A percentile compares a stretch with the other conserved stretches of the same genome.
phyloP scores from a whole-genome alignment of 1,139 yeast species.

The Wickerhamomyces sp. region DNA sequence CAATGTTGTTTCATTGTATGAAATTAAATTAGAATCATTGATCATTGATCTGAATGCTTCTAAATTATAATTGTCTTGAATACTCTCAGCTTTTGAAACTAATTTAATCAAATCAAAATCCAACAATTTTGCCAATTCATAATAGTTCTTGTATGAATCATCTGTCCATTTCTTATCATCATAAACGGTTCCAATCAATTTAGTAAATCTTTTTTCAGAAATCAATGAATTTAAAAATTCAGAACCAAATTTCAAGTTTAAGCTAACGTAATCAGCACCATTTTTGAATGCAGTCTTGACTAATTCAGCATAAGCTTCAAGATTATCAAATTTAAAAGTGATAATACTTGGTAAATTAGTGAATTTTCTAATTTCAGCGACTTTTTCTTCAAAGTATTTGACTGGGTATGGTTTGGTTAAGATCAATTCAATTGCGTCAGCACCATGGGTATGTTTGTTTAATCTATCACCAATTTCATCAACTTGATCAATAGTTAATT shows the following conservation, averaged over 20 bases:
- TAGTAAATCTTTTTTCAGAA: constrained; percentile 52
- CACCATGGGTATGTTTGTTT: constrained; percentile 57
- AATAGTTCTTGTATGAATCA: constrained; percentile 78
- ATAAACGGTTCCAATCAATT: constrained; percentile 78
- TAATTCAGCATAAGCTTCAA: constrained; percentile 44
- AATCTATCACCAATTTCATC: constrained; percentile 43
- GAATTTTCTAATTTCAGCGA: constrained; percentile 60
- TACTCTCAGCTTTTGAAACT: constrained; percentile 32
- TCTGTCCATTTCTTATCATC: constrained; percentile 57
- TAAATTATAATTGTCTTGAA: constrained; percentile 58
- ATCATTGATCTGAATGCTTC: constrained; percentile 61
- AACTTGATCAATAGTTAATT: constrained; percentile 53
- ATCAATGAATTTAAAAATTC: constrained; percentile 36
- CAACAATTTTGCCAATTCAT: constrained; percentile 57
- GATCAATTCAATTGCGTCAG: constrained; percentile 78
- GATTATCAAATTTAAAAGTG: constrained; percentile 59
- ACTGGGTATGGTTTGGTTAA: constrained; percentile 58
- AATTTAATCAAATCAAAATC: constrained; percentile 78
- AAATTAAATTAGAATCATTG: constrained; percentile 62
- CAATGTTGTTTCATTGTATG: constrained; percentile 70
- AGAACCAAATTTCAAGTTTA: constrained; percentile 42
- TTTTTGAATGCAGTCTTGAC: constrained; percentile 62
- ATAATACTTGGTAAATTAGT: constrained; percentile 75
- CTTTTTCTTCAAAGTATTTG: constrained; percentile 65
- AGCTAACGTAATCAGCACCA: constrained; percentile 52